Evolutionary conservation across 495 filamentous ascomycete genomes (phyloP).

Genomic region (Penicillium robsamsonii): DNA sequence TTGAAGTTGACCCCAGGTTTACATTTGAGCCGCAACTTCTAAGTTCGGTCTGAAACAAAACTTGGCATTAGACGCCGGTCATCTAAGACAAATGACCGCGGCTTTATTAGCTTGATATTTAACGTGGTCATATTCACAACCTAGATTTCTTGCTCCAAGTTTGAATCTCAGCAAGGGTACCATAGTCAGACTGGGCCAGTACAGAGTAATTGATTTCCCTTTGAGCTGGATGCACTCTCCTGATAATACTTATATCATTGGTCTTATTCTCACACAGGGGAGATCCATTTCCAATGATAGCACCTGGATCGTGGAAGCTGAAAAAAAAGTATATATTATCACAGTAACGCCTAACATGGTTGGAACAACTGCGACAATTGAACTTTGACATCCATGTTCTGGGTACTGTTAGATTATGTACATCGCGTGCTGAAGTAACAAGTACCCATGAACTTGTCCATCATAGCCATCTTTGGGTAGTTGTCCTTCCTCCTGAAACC

Average conservation of each 20-base stretch:
- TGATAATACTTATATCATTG: neutral
- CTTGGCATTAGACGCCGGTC: neutral
- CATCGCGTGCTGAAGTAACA: slow-evolving; percentile 5
- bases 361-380: slow-evolving; percentile 1
- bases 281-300: neutral
- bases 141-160: neutral
- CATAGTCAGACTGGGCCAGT: neutral
- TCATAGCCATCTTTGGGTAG: neutral
- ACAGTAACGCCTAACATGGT: slow-evolving; percentile 3
- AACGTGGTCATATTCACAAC: neutral
- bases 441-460: slow-evolving; percentile 5
- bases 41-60: slow-evolving; percentile 6
- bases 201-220: neutral
- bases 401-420: slow-evolving; percentile 15
- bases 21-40: neutral
- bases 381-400: slow-evolving; percentile 7
- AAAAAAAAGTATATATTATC: neutral
- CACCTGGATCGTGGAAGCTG: neutral
- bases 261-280: neutral
- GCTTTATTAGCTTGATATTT: neutral
- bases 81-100: neutral
- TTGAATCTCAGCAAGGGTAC: neutral
- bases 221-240: neutral
- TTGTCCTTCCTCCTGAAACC: slow-evolving; percentile 11
- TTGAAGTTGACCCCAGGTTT: slow-evolving; percentile 6